phyloP scores from a whole-genome alignment of 164 flowering plant genomes.

The Magnolia changhungtana region DNA sequence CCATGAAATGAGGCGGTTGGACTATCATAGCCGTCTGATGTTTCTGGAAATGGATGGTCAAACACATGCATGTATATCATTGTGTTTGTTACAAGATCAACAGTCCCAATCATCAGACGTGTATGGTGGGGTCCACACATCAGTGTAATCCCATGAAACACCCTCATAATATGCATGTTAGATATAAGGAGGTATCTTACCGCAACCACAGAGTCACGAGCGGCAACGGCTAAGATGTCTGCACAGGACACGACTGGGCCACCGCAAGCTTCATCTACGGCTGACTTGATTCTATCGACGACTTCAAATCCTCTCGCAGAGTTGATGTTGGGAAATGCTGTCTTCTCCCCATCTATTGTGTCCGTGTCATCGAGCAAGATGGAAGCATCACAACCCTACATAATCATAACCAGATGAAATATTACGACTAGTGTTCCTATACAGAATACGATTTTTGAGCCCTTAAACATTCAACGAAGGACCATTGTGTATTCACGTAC shows the following conservation, averaged over 20 bases:
- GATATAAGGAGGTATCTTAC: conserved; percentile 10
- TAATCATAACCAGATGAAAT: not conserved
- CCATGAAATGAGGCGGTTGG: not conserved
- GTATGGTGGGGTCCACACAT: not conserved
- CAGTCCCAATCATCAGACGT: too few relatives aligned
- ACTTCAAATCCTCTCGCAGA: conserved; percentile 32
- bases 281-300: conserved; percentile 24
- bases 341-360: conserved; percentile 32
- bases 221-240: conserved; percentile 35
- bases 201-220: conserved; percentile 31
- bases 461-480: too few relatives aligned
- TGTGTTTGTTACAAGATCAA: too few relatives aligned
- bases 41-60: too few relatives aligned
- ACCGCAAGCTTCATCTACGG: conserved; percentile 20
- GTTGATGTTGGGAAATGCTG: conserved; percentile 20
- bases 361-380: conserved; percentile 37
- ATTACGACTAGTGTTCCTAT: too few relatives aligned
- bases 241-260: conserved; percentile 35
- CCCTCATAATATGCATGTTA: not conserved
- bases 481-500: too few relatives aligned
- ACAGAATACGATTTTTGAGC: too few relatives aligned
- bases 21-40: too few relatives aligned
- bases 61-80: too few relatives aligned
- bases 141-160: not conserved
- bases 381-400: conserved; percentile 66